A percentile compares a stretch with the other conserved stretches of the same genome.
Evolutionary conservation across 495 filamentous ascomycete species (phyloP).

Genomic region (Xylaria curta): DNA sequence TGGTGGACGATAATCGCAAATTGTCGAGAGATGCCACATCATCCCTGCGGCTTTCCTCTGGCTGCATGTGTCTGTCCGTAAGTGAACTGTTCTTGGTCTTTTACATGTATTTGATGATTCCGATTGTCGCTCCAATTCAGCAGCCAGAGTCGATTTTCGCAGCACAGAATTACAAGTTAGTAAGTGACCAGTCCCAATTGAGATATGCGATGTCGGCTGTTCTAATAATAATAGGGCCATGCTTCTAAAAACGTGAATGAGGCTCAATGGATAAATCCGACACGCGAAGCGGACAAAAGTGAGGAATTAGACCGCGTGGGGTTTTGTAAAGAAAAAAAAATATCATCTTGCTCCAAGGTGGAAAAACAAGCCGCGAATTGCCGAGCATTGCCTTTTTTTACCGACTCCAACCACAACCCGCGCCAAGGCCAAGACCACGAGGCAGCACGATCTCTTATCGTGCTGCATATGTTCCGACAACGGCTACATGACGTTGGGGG

Average conservation of each 20-base stretch:
- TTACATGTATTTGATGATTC: constrained; percentile 1
- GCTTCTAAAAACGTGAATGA: constrained; percentile 7
- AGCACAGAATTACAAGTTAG: background rate
- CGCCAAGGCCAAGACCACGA: constrained; percentile 5
- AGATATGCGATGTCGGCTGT: constrained; percentile 1
- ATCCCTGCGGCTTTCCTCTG: constrained; percentile 16
- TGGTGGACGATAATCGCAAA: constrained; percentile 7
- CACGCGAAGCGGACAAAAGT: constrained; percentile 3
- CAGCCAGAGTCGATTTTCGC: background rate
- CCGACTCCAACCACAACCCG: constrained; percentile 27
- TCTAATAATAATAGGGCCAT: background rate
- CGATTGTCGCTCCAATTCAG: background rate
- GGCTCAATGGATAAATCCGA: constrained; percentile 24
- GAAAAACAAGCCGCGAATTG: constrained; percentile 32
- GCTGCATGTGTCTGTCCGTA: constrained; percentile 12
- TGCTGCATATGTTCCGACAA: background rate
- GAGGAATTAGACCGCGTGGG: constrained; percentile 38
- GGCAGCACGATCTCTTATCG: constrained; percentile 2
- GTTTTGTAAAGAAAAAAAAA: constrained; percentile 23
- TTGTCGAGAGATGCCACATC: background rate
- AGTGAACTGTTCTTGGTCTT: background rate
- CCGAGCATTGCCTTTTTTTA: constrained; percentile 38
- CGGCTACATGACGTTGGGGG: background rate
- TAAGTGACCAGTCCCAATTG: background rate
- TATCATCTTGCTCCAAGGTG: background rate